These are phyloP conservation scores for Tetraselmis chui DNA, from an alignment of 139 green algal species.

Conservation along the genomic window DNA sequence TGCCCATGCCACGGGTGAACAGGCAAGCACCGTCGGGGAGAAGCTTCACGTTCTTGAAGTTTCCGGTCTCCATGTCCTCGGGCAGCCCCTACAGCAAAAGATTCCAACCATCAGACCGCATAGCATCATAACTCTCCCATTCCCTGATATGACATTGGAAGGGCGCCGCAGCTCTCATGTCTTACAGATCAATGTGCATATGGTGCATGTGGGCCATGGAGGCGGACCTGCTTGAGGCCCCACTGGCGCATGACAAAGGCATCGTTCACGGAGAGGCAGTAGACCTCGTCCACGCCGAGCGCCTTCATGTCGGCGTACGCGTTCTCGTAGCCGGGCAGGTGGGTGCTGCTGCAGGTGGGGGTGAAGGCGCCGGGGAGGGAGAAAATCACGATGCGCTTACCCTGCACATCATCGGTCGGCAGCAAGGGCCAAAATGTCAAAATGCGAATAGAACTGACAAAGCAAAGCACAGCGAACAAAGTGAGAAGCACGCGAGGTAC, in stretches of 20 bases:
- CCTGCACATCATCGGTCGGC: no score
- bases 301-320: conserved; percentile 9
- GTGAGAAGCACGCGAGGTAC: not conserved
- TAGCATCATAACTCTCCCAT: not conserved
- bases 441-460: no score
- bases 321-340: conserved; percentile 15
- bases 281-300: conserved; percentile 12
- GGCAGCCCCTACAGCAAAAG: not conserved
- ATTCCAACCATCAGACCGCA: no score
- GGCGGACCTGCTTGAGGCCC: not conserved
- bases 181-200: not conserved
- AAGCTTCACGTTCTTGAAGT: conserved; percentile 11
- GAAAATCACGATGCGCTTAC: conserved; percentile 11
- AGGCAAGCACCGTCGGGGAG: conserved; percentile 4
- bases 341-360: conserved; percentile 10
- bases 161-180: no score
- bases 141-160: not conserved
- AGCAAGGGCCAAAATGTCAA: no score
- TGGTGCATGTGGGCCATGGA: not conserved
- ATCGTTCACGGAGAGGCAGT: conserved; percentile 17
- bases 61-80: not conserved
- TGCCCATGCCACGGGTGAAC: conserved; percentile 14
- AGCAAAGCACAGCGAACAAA: not conserved
- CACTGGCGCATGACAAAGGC: conserved; percentile 16
- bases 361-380: conserved; percentile 19